A percentile compares a stretch with the other conserved stretches of the same genome.
These are phyloP conservation scores for Smithsoniella earleae DNA, from an alignment of 163 green algal genomes.

Conservation along the genomic window DNA sequence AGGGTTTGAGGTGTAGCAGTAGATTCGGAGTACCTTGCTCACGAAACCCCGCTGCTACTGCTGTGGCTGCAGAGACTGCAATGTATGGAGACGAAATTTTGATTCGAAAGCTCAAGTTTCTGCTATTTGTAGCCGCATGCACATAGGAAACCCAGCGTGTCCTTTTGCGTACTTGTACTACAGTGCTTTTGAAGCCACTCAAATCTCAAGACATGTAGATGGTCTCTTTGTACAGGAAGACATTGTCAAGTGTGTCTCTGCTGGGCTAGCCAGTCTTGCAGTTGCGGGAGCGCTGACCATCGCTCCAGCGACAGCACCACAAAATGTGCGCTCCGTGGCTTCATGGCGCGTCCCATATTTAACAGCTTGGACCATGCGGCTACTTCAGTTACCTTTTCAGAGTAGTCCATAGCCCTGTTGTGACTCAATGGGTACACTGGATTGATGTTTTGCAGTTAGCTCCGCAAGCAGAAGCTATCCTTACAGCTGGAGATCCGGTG, in stretches of 20 bases:
- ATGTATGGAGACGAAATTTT: too few species aligned
- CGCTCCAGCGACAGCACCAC: background rate
- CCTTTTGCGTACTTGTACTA: too few species aligned
- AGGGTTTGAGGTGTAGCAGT: too few species aligned
- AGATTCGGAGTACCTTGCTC: too few species aligned
- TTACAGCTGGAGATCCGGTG: conserved; percentile 60
- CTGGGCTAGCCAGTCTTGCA: background rate
- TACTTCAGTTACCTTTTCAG: background rate
- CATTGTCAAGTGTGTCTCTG: background rate
- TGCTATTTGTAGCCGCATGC: too few species aligned
- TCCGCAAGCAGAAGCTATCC: conserved; percentile 43
- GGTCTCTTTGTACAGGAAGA: background rate
- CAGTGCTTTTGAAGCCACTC: too few species aligned
- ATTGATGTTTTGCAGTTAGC: conserved; percentile 24
- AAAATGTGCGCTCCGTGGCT: background rate
- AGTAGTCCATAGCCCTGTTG: background rate
- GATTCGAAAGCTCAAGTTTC: too few species aligned
- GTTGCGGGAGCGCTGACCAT: background rate
- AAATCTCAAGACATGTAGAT: too few species aligned
- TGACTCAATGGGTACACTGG: background rate
- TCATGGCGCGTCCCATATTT: background rate
- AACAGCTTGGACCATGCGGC: background rate
- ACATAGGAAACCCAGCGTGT: too few species aligned
- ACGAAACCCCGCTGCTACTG: too few species aligned
- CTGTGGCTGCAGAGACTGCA: too few species aligned